Evolutionary conservation across 306 rosid genomes (phyloP).

Genomic region (Lithocarpus polystachyus): DNA sequence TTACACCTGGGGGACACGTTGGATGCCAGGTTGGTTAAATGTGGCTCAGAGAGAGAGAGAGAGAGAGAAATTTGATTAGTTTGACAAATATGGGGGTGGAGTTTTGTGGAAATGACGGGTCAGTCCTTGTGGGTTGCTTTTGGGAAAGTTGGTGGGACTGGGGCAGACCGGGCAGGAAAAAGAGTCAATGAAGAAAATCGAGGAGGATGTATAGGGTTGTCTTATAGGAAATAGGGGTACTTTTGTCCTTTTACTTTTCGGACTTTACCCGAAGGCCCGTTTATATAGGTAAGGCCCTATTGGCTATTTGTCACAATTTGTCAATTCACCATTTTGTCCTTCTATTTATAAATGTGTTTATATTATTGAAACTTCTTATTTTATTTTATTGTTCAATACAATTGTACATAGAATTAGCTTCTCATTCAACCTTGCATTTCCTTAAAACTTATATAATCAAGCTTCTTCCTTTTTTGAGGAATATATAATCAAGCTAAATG

Average conservation of each 20-base stretch:
- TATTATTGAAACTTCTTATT: background rate
- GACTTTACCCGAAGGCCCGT: constrained; percentile 3
- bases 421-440: no score
- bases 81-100: constrained; percentile 14
- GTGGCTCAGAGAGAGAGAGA: constrained; percentile 8
- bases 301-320: no score
- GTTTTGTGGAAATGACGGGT: background rate
- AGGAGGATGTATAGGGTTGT: constrained; percentile 24
- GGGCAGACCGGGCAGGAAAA: background rate
- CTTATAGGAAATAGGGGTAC: constrained; percentile 36
- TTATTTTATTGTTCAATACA: no score
- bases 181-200: constrained; percentile 42
- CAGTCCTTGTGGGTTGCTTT: background rate
- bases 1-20: constrained; percentile 47
- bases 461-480: no score
- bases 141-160: background rate
- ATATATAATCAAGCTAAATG: no score
- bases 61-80: background rate
- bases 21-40: constrained; percentile 26
- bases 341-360: background rate
- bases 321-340: background rate
- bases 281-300: constrained; percentile 5
- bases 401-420: no score
- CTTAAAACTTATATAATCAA: no score
- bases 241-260: constrained; percentile 37